Evolutionary conservation across 2,329 filamentous ascomycete genomes (phyloP).

Genomic region (Penicillium corylophilum): DNA sequence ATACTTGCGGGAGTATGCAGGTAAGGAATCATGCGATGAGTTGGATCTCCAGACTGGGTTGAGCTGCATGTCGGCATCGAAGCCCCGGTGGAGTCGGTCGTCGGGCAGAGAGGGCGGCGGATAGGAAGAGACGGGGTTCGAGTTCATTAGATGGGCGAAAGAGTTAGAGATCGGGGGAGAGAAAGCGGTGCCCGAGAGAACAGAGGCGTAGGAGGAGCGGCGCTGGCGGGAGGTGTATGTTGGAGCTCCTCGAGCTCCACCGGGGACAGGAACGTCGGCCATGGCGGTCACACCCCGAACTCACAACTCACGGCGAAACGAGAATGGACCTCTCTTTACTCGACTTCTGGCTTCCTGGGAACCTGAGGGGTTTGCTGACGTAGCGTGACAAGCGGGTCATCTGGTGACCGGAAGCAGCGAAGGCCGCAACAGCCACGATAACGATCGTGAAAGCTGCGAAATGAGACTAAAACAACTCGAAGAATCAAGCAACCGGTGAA

Average conservation of each 20-base stretch:
- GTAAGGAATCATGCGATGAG: constrained; percentile 38
- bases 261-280: constrained; percentile 45
- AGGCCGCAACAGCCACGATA: constrained; percentile 5
- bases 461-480: not conserved
- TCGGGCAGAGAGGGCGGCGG: constrained; percentile 37
- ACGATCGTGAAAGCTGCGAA: not conserved
- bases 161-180: constrained; percentile 43
- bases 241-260: constrained; percentile 40
- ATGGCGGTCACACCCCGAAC: constrained; percentile 32
- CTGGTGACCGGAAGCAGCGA: constrained; percentile 22
- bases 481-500: not conserved
- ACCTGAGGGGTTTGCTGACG: constrained; percentile 11
- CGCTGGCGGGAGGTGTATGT: constrained; percentile 45
- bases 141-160: constrained; percentile 58
- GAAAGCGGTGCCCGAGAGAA: constrained; percentile 54
- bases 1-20: constrained; percentile 51
- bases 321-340: not conserved
- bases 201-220: constrained; percentile 62
- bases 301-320: not conserved
- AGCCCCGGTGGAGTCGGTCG: constrained; percentile 35
- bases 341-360: no score
- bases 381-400: constrained; percentile 24
- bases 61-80: constrained; percentile 52
- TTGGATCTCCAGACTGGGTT: constrained; percentile 49
- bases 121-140: constrained; percentile 35